Conservation (phyloP, 2,329 filamentous ascomycete genomes). For the Cordyceps cicadae region DNA sequence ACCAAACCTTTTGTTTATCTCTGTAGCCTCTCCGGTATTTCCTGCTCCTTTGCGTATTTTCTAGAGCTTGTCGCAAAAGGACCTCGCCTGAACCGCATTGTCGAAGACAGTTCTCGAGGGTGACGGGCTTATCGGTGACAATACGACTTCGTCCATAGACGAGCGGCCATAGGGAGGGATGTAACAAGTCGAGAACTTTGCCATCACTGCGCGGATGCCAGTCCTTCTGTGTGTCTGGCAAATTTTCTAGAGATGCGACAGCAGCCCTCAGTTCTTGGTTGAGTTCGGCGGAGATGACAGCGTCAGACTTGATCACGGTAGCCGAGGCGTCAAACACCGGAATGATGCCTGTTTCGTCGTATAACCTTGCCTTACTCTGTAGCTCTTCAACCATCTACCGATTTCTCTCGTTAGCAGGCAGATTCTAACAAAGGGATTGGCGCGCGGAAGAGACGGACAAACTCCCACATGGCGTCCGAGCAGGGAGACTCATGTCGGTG, state of each 20-base stretch:
- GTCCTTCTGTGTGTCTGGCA: slow-evolving; percentile 42
- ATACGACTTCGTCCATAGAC: slow-evolving; percentile 40
- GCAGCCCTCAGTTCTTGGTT: slow-evolving; percentile 32
- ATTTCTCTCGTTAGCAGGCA: not conserved
- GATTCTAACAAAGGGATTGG: not conserved
- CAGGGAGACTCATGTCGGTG: not conserved
- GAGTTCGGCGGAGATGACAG: slow-evolving; percentile 13
- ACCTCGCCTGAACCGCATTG: slow-evolving; percentile 26
- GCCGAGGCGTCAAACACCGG: slow-evolving; percentile 26
- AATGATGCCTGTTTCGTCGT: slow-evolving; percentile 24
- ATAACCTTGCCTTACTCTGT: slow-evolving; percentile 24
- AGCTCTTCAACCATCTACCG: slow-evolving; percentile 26
- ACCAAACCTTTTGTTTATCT: not conserved
- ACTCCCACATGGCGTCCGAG: not conserved
- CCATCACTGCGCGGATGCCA: slow-evolving; percentile 52
- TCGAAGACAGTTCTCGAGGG: slow-evolving; percentile 29
- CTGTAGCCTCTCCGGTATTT: not conserved
- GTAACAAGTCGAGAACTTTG: slow-evolving; percentile 53
- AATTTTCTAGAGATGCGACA: slow-evolving; percentile 40
- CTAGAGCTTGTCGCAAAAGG: slow-evolving; percentile 15
- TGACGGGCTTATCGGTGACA: slow-evolving; percentile 21
- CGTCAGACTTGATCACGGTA: slow-evolving; percentile 30
- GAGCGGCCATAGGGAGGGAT: slow-evolving; percentile 56
- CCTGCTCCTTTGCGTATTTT: not conserved
- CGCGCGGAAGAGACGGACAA: not conserved